Evolutionary conservation across 352 stramenopile genomes (phyloP), one percentile per base, ranked within the genome.

Genomic region (Globisporangium megalacanthum): DNA sequence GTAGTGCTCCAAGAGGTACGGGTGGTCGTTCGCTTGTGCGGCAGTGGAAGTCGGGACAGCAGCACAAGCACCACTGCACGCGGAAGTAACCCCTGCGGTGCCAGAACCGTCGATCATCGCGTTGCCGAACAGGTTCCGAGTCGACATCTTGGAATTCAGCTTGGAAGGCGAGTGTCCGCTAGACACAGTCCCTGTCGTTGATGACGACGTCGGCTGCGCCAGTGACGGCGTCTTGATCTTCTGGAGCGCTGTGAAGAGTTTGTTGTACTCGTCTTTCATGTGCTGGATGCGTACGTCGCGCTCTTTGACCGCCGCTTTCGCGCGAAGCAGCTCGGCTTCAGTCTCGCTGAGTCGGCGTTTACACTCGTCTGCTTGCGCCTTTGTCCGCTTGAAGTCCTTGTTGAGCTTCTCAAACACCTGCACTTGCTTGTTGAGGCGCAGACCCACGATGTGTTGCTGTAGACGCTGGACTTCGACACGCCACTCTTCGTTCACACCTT

Each of bases 191-290:
- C 37, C n/a, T 10, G 49, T 15, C 17, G 33, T 4, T 5, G 52
- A 49, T 7, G 49, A 46, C 10, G 57, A 63, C 9, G 4, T 1
- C 13, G 15, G 20, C 6, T 35, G 31, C 3, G 44, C 29, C 44
- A 20, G 7, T 10, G 44, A 52, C 6, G 60, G 53, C 20, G 73
- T 70, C 62, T 88, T 89, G 61, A 78, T 64, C 66, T 83, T 86
- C 42, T 90, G 82, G 14, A 92, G 60, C 31, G 73, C 74, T 17
- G 60, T 60, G 45, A 92, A 92, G 13, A 92, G 53, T 39, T 77
- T 86, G 52, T 79, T 75, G 61, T 92, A 92, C 57, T 92, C 82
- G 42, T 80, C 68, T 37, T 79, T 83, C 80, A 87, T 90, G 25
- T 71, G 65, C 14, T 74, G 63, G 29, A 86, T 70, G n/a, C 69